Percentiles rank a stretch among this genome's conserved stretches.
phyloP scores from a whole-genome alignment of 1,284 basidiomycete genomes.

The Trichosporon inkin region DNA sequence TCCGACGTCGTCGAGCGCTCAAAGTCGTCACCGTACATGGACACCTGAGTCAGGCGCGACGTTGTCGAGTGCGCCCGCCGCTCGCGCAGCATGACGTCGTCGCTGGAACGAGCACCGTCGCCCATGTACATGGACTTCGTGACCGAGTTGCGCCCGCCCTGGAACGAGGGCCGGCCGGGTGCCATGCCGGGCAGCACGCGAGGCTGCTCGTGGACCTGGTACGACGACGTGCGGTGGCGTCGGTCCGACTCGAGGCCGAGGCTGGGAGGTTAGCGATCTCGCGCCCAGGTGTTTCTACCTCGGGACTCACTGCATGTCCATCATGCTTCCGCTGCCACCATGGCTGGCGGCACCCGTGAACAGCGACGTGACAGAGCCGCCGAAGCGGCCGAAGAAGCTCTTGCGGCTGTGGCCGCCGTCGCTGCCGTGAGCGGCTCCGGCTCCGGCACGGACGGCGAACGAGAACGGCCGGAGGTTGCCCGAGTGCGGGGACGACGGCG shows the following conservation, averaged over 20 bases:
- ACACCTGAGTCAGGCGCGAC: conserved; percentile 38
- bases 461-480: conserved; percentile 46
- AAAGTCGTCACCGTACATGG: conserved; percentile 24
- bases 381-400: conserved; percentile 60
- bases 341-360: conserved; percentile 68
- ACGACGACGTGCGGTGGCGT: conserved; percentile 32
- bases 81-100: conserved; percentile 4
- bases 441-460: conserved; percentile 47
- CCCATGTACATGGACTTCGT: conserved; percentile 7
- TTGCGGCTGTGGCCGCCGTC: conserved; percentile 29
- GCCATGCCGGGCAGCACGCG: conserved; percentile 42
- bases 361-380: conserved; percentile 67
- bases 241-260: conserved; percentile 48
- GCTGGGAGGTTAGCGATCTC: conserved; percentile 24
- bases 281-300: background rate
- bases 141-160: conserved; percentile 13
- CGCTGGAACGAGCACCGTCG: background rate
- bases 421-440: conserved; percentile 32
- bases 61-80: conserved; percentile 23
- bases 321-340: conserved; percentile 73
- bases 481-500: conserved; percentile 29
- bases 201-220: conserved; percentile 34
- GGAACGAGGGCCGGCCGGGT: conserved; percentile 43
- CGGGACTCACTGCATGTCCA: conserved; percentile 82
- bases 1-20: conserved; percentile 51